Conservation (phyloP, 2,329 filamentous ascomycete species). For the Teratosphaeria destructans region DNA sequence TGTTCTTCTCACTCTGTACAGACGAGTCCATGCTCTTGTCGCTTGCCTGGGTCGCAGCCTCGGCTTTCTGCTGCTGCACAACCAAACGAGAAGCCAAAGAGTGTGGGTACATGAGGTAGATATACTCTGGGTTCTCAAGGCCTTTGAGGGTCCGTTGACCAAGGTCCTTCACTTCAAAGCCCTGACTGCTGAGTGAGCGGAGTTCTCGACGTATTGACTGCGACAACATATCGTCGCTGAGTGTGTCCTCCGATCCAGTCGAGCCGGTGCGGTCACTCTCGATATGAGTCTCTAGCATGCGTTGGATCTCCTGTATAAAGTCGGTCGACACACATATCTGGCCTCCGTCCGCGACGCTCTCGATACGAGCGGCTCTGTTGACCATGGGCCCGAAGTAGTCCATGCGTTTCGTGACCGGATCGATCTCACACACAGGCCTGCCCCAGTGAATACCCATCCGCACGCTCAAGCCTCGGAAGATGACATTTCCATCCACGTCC, state of each 20-base stretch:
- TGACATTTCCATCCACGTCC: constrained; percentile 76
- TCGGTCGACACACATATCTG: constrained; percentile 96
- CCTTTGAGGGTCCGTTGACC: constrained; percentile 94
- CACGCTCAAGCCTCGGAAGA: constrained; percentile 89
- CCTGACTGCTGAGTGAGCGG: constrained; percentile 74
- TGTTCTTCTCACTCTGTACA: constrained; percentile 35
- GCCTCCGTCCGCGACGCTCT: constrained; percentile 85
- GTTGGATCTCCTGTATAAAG: constrained; percentile 91
- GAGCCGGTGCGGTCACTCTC: constrained; percentile 66
- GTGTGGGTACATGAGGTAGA: constrained; percentile 93
- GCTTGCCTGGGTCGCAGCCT: constrained; percentile 27
- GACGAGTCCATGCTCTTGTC: background rate
- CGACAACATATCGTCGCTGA: constrained; percentile 65
- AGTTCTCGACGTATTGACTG: constrained; percentile 77
- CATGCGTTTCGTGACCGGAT: constrained; percentile 95
- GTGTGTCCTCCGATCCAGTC: constrained; percentile 60
- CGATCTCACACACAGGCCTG: constrained; percentile 83
- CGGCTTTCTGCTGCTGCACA: constrained; percentile 48
- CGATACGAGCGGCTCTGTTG: constrained; percentile 90
- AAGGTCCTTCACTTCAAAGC: constrained; percentile 93
- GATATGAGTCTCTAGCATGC: constrained; percentile 78
- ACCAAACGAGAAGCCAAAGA: constrained; percentile 70
- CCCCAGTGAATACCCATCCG: constrained; percentile 98
- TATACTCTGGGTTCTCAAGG: constrained; percentile 89
- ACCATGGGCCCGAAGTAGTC: constrained; percentile 99